Percentiles rank a stretch among this genome's conserved stretches.
Evolutionary conservation across 1,284 basidiomycete genomes (phyloP).

Genomic region (Macrocystidia cucumis): DNA sequence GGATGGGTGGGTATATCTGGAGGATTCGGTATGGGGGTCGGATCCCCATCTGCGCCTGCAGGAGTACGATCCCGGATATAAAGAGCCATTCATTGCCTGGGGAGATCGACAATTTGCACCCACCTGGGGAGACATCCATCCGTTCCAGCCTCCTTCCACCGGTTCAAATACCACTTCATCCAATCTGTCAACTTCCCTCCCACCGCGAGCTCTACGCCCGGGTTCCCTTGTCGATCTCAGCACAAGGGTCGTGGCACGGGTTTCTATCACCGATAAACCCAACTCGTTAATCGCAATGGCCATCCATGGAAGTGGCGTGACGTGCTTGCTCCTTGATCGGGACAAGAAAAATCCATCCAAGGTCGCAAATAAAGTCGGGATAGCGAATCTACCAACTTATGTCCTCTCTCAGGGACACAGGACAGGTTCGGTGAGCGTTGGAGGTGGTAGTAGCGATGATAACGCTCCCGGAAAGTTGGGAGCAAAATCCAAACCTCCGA

Average conservation of each 20-base stretch:
- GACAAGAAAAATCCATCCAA: no score
- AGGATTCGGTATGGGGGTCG: slow-evolving; percentile 5
- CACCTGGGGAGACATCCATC: no score
- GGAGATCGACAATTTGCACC: slow-evolving; percentile 10
- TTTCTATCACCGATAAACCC: slow-evolving; percentile 8
- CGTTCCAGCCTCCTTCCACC: no score
- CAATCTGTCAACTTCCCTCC: no score
- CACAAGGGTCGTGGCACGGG: slow-evolving; percentile 7
- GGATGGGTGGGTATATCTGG: slow-evolving; percentile 11
- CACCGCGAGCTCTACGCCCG: background rate
- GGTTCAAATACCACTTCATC: no score
- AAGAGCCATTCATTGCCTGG: slow-evolving; percentile 8
- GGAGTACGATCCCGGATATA: slow-evolving; percentile 5
- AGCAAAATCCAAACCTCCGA: no score
- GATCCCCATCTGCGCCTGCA: slow-evolving; percentile 3
- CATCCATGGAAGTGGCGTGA: slow-evolving; percentile 14
- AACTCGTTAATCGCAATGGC: slow-evolving; percentile 13
- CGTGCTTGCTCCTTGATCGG: slow-evolving; percentile 14
- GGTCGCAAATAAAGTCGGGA: no score
- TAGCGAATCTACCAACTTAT: background rate
- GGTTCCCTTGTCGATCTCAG: slow-evolving; percentile 13
- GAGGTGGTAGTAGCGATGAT: no score
- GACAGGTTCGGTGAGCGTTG: background rate
- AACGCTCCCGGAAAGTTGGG: no score
- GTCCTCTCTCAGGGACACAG: background rate